Conservation (phyloP, 1,284 basidiomycete genomes). For the Mycena citricolor region DNA sequence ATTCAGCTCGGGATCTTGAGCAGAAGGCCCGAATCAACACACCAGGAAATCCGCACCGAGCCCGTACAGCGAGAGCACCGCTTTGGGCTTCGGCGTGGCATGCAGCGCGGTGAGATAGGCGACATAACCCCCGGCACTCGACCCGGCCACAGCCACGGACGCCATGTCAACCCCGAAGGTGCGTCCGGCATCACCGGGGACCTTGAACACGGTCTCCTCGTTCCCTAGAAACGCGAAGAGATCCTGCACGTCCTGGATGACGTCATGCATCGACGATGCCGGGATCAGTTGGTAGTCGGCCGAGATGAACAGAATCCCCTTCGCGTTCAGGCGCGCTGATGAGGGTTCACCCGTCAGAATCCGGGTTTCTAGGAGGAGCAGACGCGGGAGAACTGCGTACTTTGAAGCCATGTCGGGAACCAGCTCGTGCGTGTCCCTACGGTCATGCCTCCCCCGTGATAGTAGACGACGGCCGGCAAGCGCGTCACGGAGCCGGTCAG, state of each 20-base stretch:
- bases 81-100: constrained; percentile 49
- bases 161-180: constrained; percentile 41
- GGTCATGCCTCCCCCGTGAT: constrained; percentile 63
- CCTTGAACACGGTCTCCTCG: constrained; percentile 18
- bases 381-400: constrained; percentile 36
- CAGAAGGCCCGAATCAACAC: constrained; percentile 24
- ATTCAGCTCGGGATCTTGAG: constrained; percentile 26
- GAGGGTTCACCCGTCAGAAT: constrained; percentile 2
- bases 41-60: constrained; percentile 64
- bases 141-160: constrained; percentile 53
- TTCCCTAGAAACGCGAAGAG: constrained; percentile 47
- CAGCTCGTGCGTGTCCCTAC: constrained; percentile 57
- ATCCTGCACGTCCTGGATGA: constrained; percentile 55
- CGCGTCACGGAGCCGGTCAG: constrained; percentile 1
- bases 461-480: constrained; percentile 54
- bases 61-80: constrained; percentile 57
- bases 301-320: constrained; percentile 56
- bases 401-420: constrained; percentile 61
- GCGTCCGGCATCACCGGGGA: constrained; percentile 3
- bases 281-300: constrained; percentile 62
- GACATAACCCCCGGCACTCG: constrained; percentile 63
- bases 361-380: too few species aligned
- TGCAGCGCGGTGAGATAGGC: constrained; percentile 61
- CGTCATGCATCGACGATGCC: constrained; percentile 54
- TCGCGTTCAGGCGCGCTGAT: constrained; percentile 34